Evolutionary conservation across 805 yeast species (phyloP).

Genomic region (Nakazawaea ishiwadae): DNA sequence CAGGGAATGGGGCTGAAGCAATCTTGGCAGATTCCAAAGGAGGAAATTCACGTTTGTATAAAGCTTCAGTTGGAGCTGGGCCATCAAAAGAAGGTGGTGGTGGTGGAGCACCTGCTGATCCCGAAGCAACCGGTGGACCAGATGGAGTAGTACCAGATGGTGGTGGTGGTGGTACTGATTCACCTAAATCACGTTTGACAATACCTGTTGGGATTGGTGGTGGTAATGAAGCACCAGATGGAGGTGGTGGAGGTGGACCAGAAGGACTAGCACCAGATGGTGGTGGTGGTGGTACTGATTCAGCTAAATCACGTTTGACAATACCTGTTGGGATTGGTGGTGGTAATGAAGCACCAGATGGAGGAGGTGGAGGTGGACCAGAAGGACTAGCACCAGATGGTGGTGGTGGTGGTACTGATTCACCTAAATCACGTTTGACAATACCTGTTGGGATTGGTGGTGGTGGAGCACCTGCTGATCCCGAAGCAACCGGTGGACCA

Average conservation of each 20-base stretch:
- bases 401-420: conserved; percentile 1
- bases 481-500: neutral
- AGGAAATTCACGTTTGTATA: too few species aligned
- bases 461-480: neutral
- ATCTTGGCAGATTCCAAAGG: too few species aligned
- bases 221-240: too few species aligned
- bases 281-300: neutral
- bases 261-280: neutral
- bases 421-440: neutral
- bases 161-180: neutral
- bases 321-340: neutral
- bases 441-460: conserved; percentile 3
- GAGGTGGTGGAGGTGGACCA: conserved; percentile 1
- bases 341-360: neutral
- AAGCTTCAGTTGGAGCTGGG: too few species aligned
- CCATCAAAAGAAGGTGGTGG: neutral
- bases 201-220: neutral
- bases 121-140: neutral
- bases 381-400: neutral
- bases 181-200: neutral
- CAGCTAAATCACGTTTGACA: neutral
- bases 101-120: neutral
- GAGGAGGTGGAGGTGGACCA: neutral
- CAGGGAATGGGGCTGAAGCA: too few species aligned
- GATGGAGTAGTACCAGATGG: conserved; percentile 1